These are phyloP conservation scores for Macrophomina phaseolina DNA, from an alignment of 2,329 filamentous ascomycete genomes.

Conservation along the genomic window DNA sequence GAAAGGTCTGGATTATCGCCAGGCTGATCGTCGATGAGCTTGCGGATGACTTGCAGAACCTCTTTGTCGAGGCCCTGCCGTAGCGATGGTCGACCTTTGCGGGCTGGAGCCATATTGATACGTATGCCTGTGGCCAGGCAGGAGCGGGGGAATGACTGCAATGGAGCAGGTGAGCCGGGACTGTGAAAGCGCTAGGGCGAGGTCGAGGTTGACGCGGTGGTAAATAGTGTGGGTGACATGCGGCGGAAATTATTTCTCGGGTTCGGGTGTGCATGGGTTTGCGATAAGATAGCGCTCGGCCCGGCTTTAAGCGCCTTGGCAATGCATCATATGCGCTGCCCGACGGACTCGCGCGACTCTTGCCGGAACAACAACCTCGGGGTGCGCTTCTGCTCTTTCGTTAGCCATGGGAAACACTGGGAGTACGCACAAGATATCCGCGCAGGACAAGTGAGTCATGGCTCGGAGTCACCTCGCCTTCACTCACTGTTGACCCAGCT, in stretches of 20 bases:
- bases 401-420: constrained; percentile 67
- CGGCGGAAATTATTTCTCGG: constrained; percentile 2
- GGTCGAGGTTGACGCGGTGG: no score
- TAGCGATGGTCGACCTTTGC: constrained; percentile 36
- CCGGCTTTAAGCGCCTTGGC: constrained; percentile 16
- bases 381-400: background rate
- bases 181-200: background rate
- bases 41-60: constrained; percentile 78
- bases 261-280: constrained; percentile 4
- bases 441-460: constrained; percentile 79
- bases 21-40: constrained; percentile 71
- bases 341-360: constrained; percentile 16
- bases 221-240: background rate
- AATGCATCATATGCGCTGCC: constrained; percentile 16
- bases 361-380: constrained; percentile 10
- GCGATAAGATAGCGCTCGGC: constrained; percentile 1
- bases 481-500: constrained; percentile 15
- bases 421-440: constrained; percentile 70
- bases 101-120: constrained; percentile 8
- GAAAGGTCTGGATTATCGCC: constrained; percentile 57
- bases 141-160: no score
- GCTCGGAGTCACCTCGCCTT: constrained; percentile 27
- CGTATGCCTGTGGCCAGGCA: no score
- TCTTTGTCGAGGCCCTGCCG: constrained; percentile 53
- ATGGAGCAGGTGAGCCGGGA: background rate